Evolutionary conservation across 257 asterid genomes (phyloP).

Genomic region (Knoxia roxburghii): DNA sequence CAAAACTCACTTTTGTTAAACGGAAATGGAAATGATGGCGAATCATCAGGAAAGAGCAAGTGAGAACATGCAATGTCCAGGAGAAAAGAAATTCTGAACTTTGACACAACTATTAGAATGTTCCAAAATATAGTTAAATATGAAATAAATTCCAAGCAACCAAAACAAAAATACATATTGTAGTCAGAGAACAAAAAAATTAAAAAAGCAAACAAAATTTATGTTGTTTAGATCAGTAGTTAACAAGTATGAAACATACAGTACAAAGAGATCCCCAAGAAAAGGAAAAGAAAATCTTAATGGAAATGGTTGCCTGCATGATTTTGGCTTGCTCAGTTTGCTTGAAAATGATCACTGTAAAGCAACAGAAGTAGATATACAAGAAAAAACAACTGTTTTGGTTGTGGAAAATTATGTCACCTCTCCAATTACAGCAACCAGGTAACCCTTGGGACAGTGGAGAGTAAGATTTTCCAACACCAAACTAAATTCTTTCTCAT

Average conservation of each 20-base stretch:
- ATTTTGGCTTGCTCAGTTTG: not conserved
- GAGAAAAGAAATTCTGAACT: not conserved
- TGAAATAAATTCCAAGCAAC: no score
- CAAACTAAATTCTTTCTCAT: conserved; percentile 45
- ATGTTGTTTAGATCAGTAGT: no score
- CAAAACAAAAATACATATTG: no score
- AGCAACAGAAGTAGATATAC: not conserved
- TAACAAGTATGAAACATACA: no score
- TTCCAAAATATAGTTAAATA: not conserved
- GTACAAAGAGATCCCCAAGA: no score
- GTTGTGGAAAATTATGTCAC: conserved; percentile 29
- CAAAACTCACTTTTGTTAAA: not conserved
- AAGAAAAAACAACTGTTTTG: not conserved
- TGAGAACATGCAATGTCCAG: not conserved
- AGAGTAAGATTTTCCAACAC: conserved; percentile 57
- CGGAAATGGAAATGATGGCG: no score
- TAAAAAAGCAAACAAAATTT: no score
- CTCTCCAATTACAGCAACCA: conserved; percentile 89
- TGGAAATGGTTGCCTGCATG: not conserved
- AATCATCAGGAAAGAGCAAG: not conserved
- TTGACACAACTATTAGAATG: not conserved
- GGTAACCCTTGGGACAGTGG: conserved; percentile 54
- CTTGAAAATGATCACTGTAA: conserved; percentile 1
- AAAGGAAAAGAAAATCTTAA: not conserved
- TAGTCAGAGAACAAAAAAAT: no score